These are phyloP conservation scores for Sporothrix phasma DNA, from an alignment of 2,329 filamentous ascomycete species.

Conservation along the genomic window DNA sequence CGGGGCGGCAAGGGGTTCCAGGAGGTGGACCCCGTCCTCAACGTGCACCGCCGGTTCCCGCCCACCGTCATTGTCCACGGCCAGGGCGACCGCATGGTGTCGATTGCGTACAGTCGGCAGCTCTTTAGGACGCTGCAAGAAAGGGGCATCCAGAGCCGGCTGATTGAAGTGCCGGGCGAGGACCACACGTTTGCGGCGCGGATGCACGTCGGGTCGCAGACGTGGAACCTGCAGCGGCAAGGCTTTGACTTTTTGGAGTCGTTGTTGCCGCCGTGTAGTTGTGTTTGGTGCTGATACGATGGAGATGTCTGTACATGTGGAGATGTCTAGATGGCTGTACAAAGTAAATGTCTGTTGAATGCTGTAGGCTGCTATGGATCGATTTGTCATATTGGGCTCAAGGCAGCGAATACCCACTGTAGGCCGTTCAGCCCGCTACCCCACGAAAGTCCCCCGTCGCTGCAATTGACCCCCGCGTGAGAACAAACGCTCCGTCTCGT, in stretches of 20 bases:
- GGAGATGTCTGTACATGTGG: too few relatives aligned
- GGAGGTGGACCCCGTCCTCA: neutral
- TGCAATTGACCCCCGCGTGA: too few relatives aligned
- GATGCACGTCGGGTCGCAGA: neutral
- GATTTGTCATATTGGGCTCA: too few relatives aligned
- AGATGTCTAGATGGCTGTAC: too few relatives aligned
- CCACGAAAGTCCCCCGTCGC: too few relatives aligned
- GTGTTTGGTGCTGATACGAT: too few relatives aligned
- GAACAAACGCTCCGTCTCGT: too few relatives aligned
- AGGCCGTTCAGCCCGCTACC: too few relatives aligned
- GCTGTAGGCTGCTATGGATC: too few relatives aligned
- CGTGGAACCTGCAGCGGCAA: neutral
- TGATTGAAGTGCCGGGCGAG: neutral
- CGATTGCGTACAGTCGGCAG: neutral
- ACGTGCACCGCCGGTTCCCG: neutral
- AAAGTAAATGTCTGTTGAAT: too few relatives aligned
- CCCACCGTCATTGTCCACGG: neutral
- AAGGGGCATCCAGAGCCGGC: neutral
- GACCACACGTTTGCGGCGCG: neutral
- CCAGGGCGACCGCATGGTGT: neutral
- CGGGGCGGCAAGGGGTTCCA: neutral
- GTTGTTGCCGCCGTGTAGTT: neutral
- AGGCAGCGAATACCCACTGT: too few relatives aligned
- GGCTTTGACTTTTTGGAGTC: constrained; percentile 1
- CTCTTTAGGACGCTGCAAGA: neutral